A percentile compares a stretch with the other conserved stretches of the same genome.
Conservation (phyloP, 2,329 filamentous ascomycete species). For the Arthrobotrys sinensis region DNA sequence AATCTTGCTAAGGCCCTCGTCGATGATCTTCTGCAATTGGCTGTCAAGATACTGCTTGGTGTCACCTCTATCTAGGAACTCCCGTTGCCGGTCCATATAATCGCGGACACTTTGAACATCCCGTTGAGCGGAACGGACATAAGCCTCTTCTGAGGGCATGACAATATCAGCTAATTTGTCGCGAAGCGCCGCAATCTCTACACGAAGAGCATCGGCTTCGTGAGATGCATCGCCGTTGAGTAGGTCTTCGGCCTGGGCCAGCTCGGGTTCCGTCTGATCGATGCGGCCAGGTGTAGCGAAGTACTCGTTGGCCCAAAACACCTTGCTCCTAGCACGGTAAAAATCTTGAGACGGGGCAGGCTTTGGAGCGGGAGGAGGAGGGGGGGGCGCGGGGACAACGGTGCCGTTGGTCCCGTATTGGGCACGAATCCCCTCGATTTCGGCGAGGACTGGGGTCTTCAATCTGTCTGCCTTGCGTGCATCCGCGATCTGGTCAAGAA, state of each 20-base stretch:
- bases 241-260: constrained; percentile 28
- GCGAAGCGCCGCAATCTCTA: constrained; percentile 33
- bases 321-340: constrained; percentile 23
- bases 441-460: constrained; percentile 35
- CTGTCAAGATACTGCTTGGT: constrained; percentile 32
- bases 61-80: constrained; percentile 26
- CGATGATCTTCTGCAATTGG: constrained; percentile 36
- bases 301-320: constrained; percentile 44
- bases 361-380: constrained; percentile 4
- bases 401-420: constrained; percentile 26
- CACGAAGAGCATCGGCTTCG: constrained; percentile 31
- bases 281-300: constrained; percentile 40
- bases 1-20: constrained; percentile 38
- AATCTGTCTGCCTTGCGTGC: constrained; percentile 32
- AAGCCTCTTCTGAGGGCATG: constrained; percentile 30
- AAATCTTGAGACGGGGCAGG: constrained; percentile 15
- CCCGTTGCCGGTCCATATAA: constrained; percentile 36
- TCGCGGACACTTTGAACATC: constrained; percentile 41
- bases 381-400: constrained; percentile 5
- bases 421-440: constrained; percentile 31
- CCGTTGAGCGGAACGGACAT: constrained; percentile 33
- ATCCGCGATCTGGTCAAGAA: constrained; percentile 34
- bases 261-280: constrained; percentile 34
- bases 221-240: constrained; percentile 28
- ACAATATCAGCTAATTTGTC: constrained; percentile 24